Base-by-base conservation (phyloP, 73 alveolate species). In the Paramecium biaurelia region DNA sequence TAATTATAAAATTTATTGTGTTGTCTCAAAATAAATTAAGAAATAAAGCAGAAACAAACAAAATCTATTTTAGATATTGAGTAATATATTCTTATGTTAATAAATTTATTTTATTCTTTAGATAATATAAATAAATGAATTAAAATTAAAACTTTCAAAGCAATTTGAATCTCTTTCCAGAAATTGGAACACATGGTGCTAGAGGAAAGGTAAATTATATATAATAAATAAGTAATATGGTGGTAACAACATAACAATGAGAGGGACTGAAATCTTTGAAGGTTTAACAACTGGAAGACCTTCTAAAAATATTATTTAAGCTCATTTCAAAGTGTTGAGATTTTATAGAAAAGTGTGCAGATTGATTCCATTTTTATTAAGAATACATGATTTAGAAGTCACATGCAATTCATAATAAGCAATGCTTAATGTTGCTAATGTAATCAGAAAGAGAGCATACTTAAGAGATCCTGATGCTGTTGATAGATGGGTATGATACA, bases 181-280 rank as follows among this genome's bases (percentile, higher is more conserved):
- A 72, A 72, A 35, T 35, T 12, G 86, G 86, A 4, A 35, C 86
- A 72, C 86, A 72, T 72, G 86, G 86, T 30, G 14, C 86, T 12
- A 72, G 86, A 72, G 86, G 86, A 72, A 32, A 72, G 28, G 86
- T 72, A 72, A 20, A 15, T 72, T 10, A 0, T 6, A 9, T 21
- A 15, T 12, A 35, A 14, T n/a, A 72, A 9, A 35, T 2, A 4
- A 63, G 84, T 32, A 26, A 30, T 72, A 72, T 86, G 93, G 93
- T 86, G 93, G 93, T 21, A 86, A 86, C 76, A 86, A 86, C n/a
- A 76, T 86, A 10, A 86, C 93, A 28, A 86, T 86, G 88, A 86
- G 93, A 86, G 86, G 87, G 24, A 63, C 42, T 86, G 93, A 86
- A 59, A 86, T 86, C 47, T 37, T 63, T 56, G 93, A 86, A 86